Evolutionary conservation across 2,329 filamentous ascomycete genomes (phyloP).

Genomic region (Aspergillus alliaceus): DNA sequence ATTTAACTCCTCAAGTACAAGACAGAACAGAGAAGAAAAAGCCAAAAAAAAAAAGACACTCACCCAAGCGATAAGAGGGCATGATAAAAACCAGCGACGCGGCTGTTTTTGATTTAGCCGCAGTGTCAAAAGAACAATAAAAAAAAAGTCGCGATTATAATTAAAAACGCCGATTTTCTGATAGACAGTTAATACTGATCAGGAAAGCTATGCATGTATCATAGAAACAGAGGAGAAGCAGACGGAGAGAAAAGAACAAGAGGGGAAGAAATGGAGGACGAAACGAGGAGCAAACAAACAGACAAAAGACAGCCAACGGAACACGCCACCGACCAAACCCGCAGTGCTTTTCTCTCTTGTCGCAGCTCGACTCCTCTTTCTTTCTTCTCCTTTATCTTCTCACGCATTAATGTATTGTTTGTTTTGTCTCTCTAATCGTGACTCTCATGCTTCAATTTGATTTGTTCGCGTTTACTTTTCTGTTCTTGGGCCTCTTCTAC

Average conservation of each 20-base stretch:
- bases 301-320: slow-evolving; percentile 17
- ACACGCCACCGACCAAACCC: slow-evolving; percentile 24
- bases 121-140: slow-evolving; percentile 3
- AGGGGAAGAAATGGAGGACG: neutral
- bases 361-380: neutral
- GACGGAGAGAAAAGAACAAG: neutral
- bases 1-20: neutral
- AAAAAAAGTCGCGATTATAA: neutral
- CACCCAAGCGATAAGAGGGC: slow-evolving; percentile 18
- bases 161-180: neutral
- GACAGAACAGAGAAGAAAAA: neutral
- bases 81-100: slow-evolving; percentile 5
- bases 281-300: slow-evolving; percentile 10
- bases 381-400: neutral
- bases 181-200: too few relatives aligned
- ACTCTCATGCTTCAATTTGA: neutral
- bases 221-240: neutral
- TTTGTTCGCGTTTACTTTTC: neutral
- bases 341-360: slow-evolving; percentile 10
- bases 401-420: neutral
- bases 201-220: neutral
- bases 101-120: neutral
- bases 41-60: neutral
- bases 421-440: neutral
- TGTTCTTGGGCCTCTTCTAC: neutral